Percentiles rank a stretch among this genome's conserved stretches.
Conservation (phyloP, 352 stramenopile genomes). For the Pilasporangium apinafurcum region DNA sequence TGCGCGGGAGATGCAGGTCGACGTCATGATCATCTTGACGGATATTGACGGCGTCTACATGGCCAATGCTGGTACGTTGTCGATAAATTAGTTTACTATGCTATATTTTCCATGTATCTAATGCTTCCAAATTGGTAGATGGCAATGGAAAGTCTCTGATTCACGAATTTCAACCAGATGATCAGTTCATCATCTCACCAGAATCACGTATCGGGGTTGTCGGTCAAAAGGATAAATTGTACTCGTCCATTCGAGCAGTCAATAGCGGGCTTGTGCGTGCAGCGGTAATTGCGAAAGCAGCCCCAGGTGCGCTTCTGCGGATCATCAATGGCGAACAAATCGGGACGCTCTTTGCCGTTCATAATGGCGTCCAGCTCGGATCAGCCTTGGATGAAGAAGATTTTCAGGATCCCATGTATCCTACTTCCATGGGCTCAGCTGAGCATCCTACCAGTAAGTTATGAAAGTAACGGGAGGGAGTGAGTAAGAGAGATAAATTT, state of each 20-base stretch:
- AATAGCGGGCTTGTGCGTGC: slow-evolving; percentile 54
- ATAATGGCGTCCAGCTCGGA: slow-evolving; percentile 35
- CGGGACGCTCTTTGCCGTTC: slow-evolving; percentile 58
- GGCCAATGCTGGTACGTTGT: slow-evolving; percentile 9
- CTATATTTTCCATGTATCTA: background rate
- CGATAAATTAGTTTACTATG: background rate
- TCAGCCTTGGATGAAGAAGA: slow-evolving; percentile 28
- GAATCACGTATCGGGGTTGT: slow-evolving; percentile 56
- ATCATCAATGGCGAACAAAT: slow-evolving; percentile 64
- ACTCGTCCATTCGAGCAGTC: slow-evolving; percentile 74
- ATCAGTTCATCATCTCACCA: slow-evolving; percentile 30
- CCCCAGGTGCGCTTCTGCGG: slow-evolving; percentile 47
- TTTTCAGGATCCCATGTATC: slow-evolving; percentile 64
- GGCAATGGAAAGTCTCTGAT: slow-evolving; percentile 31
- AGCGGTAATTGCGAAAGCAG: slow-evolving; percentile 61
- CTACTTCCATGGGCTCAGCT: no score
- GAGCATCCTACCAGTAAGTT: slow-evolving; percentile 8
- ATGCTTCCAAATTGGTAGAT: slow-evolving; percentile 9
- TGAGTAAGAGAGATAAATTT: no score
- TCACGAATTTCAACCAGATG: slow-evolving; percentile 33
- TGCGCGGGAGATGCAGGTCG: slow-evolving; percentile 58
- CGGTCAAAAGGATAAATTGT: slow-evolving; percentile 76
- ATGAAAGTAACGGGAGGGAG: no score
- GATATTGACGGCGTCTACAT: slow-evolving; percentile 65
- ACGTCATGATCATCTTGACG: slow-evolving; percentile 75